phyloP scores from a whole-genome alignment of 768 basidiomycete species.

The Paxillus involutus region DNA sequence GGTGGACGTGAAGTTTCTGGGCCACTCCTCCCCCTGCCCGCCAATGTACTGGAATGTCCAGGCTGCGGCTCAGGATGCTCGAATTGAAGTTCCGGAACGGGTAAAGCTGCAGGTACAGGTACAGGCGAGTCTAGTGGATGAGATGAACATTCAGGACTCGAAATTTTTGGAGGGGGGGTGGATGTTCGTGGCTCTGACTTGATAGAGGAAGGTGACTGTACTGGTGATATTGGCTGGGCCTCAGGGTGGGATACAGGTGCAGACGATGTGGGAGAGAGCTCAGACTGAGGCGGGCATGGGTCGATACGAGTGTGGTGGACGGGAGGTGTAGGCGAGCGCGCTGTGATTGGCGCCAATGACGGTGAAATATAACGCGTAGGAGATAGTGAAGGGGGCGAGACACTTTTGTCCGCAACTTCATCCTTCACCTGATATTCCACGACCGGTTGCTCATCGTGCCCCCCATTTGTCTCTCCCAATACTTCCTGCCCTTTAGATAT shows the following conservation, averaged over 20 bases:
- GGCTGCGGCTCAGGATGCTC: not conserved
- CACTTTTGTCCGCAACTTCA: slow-evolving; percentile 9
- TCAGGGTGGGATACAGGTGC: not conserved
- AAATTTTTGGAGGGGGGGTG: not conserved
- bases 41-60: not conserved
- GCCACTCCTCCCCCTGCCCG: not conserved
- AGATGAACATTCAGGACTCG: not conserved
- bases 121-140: not conserved
- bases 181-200: slow-evolving; percentile 2
- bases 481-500: not conserved
- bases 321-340: not conserved
- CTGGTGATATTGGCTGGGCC: not conserved
- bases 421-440: not conserved
- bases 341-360: not conserved
- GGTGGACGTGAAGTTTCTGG: not conserved
- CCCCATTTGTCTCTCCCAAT: not conserved
- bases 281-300: not conserved
- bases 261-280: not conserved
- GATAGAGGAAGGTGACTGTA: not conserved
- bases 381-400: not conserved
- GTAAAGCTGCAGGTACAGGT: slow-evolving; percentile 8
- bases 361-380: slow-evolving; percentile 9
- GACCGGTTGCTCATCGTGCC: not conserved
- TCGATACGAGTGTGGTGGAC: not conserved
- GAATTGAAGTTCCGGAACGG: slow-evolving; percentile 6